Evolutionary conservation across 2,329 filamentous ascomycete species (phyloP), one percentile per base, ranked within the genome.

Genomic region (Onygenales sp.): DNA sequence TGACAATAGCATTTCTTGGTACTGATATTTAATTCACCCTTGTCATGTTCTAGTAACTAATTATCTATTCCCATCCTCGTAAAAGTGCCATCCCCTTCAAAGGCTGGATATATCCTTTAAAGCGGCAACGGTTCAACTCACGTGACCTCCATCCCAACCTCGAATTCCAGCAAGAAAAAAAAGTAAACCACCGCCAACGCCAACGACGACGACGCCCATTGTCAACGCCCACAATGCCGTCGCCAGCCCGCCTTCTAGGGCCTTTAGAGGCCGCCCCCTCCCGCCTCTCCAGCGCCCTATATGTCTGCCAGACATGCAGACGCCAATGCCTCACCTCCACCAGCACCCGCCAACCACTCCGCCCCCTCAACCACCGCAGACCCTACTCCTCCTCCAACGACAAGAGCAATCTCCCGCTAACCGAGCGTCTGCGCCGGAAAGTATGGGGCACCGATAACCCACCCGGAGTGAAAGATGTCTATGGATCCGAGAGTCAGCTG

Each of bases 391-490:
- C 54, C n/a, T 36, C n/a, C 14, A 10, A 39, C 13, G 35, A 43
- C 41, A 51, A 43, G n/a, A 49, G 46, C 46, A 60, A 63, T 50
- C 57, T 66, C 44, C 63, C 70, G 42, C 63, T 75, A 54, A 72
- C 71, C 47, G 74, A 78, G 55, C 72, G 69, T 54, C 60, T 78
- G 50, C 72, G 76, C 52, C 65, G 67, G 56, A 75, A 70, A 60
- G 63, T 79, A 55, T 78, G 75, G 76, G 75, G 75, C 6, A 75
- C 73, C 21, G 73, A 78, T 44, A 69, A 72, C 17, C 75, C 76
- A 11, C 75, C 75, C 8, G 76, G 75, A 27, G 52, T 69, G 32
- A 66, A 72, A 52, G 74, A 79, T 62, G 75, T 76, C 0, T 78
- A 79, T 57, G 71, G 68, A 5, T 69, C 68, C 27, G 62, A 67